Conservation (phyloP, 2,329 filamentous ascomycete species). For the Rasamsonia emersonii region DNA sequence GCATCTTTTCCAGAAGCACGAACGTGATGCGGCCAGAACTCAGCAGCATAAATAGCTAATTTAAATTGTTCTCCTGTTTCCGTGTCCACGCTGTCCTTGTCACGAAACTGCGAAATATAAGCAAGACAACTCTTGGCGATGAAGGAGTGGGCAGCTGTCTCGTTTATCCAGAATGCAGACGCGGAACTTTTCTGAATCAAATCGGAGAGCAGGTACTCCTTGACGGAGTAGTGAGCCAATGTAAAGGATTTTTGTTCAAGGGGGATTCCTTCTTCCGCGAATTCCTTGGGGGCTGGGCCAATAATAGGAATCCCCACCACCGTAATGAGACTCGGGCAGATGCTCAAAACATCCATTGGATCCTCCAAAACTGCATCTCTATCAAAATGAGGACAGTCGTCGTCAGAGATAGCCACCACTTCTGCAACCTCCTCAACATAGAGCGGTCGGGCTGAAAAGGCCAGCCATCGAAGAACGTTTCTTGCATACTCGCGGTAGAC, state of each 20-base stretch:
- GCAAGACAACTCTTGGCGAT: slow-evolving; percentile 6
- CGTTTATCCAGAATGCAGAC: background rate
- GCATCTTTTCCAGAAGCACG: slow-evolving; percentile 3
- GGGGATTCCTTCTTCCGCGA: background rate
- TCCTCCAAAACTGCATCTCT: slow-evolving; percentile 25
- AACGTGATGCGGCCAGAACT: slow-evolving; percentile 19
- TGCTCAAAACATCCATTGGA: slow-evolving; percentile 19
- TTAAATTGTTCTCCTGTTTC: slow-evolving; percentile 1
- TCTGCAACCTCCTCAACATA: slow-evolving; percentile 19
- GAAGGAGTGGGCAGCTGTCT: background rate
- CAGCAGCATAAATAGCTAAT: slow-evolving; percentile 20
- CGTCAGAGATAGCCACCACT: slow-evolving; percentile 19
- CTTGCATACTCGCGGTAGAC: slow-evolving; percentile 9
- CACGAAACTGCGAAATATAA: slow-evolving; percentile 3
- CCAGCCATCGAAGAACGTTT: slow-evolving; percentile 17
- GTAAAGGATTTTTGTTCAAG: slow-evolving; percentile 3
- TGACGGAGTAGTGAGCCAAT: slow-evolving; percentile 14
- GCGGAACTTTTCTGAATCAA: slow-evolving; percentile 3
- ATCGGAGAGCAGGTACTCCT: slow-evolving; percentile 12
- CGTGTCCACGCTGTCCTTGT: background rate
- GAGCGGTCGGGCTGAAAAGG: slow-evolving; percentile 12
- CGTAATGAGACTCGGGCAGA: slow-evolving; percentile 23
- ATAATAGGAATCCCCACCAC: slow-evolving; percentile 1
- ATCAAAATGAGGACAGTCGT: slow-evolving; percentile 20
- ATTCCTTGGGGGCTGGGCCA: background rate